Conservation (phyloP, 208 protist species). For the Zelonia costaricensis region DNA sequence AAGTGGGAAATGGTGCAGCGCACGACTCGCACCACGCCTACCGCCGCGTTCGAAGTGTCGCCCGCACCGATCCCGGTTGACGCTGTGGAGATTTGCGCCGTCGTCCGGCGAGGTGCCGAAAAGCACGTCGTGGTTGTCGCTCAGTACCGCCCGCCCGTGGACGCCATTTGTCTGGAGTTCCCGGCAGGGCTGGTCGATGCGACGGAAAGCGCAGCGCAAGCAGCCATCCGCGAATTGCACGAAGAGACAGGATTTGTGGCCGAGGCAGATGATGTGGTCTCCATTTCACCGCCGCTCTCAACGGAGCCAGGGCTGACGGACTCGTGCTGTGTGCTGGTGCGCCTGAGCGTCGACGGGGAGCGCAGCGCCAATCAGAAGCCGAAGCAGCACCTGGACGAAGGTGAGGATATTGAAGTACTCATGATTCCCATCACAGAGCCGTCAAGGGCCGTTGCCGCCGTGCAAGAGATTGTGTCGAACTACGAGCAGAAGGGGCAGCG, state of each 20-base stretch:
- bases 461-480: conserved; percentile 31
- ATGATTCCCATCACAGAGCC: conserved; percentile 43
- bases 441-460: conserved; percentile 16
- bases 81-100: conserved; percentile 71
- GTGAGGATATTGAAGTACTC: conserved; percentile 81
- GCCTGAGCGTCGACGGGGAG: conserved; percentile 51
- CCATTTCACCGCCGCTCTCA: conserved; percentile 42
- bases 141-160: conserved; percentile 83
- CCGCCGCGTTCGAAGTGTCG: conserved; percentile 28
- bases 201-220: conserved; percentile 44
- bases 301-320: conserved; percentile 74
- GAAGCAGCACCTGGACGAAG: conserved; percentile 58
- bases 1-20: conserved; percentile 78
- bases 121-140: conserved; percentile 71
- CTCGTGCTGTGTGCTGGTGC: conserved; percentile 67
- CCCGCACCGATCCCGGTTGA: conserved; percentile 57
- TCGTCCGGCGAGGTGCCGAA: conserved; percentile 31
- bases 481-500: conserved; percentile 26
- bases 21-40: conserved; percentile 37
- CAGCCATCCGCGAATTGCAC: conserved; percentile 78
- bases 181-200: conserved; percentile 80
- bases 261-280: conserved; percentile 35
- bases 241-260: conserved; percentile 86
- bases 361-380: conserved; percentile 51
- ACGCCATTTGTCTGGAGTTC: conserved; percentile 73